Evolutionary conservation across 1,284 basidiomycete genomes (phyloP), one percentile per base, ranked within the genome.

Genomic region (Ganoderma leucocontextum): DNA sequence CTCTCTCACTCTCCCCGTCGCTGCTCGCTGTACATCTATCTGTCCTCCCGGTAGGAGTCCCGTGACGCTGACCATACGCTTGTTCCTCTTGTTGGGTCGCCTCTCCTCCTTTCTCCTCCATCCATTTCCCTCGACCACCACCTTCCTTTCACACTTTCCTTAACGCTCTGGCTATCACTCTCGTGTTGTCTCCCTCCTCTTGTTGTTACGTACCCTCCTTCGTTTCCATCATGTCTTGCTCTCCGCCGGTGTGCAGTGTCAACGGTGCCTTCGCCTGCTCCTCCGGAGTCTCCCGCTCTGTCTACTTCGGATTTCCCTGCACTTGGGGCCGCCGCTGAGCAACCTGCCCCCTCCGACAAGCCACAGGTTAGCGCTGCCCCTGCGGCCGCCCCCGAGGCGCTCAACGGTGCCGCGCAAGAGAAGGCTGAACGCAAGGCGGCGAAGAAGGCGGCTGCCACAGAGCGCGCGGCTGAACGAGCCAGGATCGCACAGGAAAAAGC

Each of bases 231-330:
- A 77, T 49, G 35, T 62, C 59, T 41, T 25, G 33, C 12, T 57
- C 52, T 49, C 39, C 59, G 39, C 41, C 49, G 42, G 79, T 74
- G 77, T 65, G 71, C 84, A 80, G 82, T 84, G 74, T 84, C 86
- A 58, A 80, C 83, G 69, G 80, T 85, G 63, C 83, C 85, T 63
- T 84, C 87, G 70, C 83, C 86, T 72, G 80, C 83, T 68, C 58
- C 58, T 25, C 74, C 78, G 63, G 69, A 69, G 63, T 79, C 81
- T 62, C 77, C 82, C 64, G 76, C 79, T 67, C 83, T 94, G 70
- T 91, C 92, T 72, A 81, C 88, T 59, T 82, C 86, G 76, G 92
- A 94, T 78, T 94, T 94, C 77, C 93, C 92, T 68, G 91, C 81
- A 58, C 78, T 82, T 64, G 75, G 77, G 42, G 72, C 76, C 53